phyloP scores from a whole-genome alignment of 2,329 filamentous ascomycete species.

The Alternaria tenuissima region DNA sequence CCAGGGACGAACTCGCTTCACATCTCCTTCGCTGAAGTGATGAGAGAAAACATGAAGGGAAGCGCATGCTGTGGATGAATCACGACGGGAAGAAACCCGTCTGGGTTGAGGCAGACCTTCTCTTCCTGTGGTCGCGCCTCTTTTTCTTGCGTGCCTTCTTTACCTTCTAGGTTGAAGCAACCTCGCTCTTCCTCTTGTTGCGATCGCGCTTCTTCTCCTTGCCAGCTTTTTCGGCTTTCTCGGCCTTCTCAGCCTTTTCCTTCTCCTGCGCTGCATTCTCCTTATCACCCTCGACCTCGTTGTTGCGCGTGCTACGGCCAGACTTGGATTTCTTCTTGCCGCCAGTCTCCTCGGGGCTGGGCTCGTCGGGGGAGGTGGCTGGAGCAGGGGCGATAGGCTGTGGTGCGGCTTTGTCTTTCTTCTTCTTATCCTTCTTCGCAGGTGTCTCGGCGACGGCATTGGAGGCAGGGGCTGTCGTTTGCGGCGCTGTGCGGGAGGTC shows the following conservation, averaged over 20 bases:
- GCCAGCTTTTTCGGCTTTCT: constrained; percentile 10
- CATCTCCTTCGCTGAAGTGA: not conserved
- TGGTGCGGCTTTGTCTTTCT: constrained; percentile 40
- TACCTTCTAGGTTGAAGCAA: constrained; percentile 28
- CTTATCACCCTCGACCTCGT: constrained; percentile 42
- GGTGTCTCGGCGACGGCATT: constrained; percentile 25
- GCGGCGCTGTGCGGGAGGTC: constrained; percentile 17
- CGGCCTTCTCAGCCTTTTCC: not conserved
- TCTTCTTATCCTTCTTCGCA: constrained; percentile 48
- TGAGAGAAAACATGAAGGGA: not conserved
- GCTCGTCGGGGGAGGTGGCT: constrained; percentile 31
- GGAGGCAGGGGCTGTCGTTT: constrained; percentile 22
- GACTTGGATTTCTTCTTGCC: constrained; percentile 50
- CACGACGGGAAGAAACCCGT: not conserved
- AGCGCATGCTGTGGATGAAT: not conserved
- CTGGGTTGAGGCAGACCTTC: constrained; percentile 39
- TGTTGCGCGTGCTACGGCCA: constrained; percentile 43
- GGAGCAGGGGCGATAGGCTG: constrained; percentile 40
- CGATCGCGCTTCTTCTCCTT: constrained; percentile 47
- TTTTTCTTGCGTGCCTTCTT: constrained; percentile 28
- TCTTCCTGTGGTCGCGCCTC: constrained; percentile 46
- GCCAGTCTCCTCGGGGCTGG: constrained; percentile 40
- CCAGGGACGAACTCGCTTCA: not conserved
- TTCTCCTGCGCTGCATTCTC: constrained; percentile 31
- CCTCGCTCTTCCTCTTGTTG: constrained; percentile 48